phyloP scores from a whole-genome alignment of 257 asterid species.

The Nicotiana paniculata region DNA sequence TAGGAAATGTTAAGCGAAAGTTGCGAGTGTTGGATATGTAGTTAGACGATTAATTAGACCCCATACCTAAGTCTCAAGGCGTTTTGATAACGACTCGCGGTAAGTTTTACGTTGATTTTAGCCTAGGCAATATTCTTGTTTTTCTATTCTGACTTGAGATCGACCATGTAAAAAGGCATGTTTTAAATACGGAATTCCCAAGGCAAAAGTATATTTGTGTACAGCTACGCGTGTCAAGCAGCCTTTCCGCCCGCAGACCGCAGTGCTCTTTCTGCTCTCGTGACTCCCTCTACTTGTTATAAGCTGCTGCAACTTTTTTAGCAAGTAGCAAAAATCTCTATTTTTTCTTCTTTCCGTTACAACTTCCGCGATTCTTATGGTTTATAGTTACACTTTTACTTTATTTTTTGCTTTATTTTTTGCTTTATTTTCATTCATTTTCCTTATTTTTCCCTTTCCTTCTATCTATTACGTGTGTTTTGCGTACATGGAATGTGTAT shows the following conservation, averaged over 20 bases:
- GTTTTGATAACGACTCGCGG: no score
- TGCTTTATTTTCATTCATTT: neutral
- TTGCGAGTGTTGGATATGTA: no score
- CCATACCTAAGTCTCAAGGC: no score
- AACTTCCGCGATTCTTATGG: conserved; percentile 5
- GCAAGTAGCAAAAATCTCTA: neutral
- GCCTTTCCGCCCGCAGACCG: neutral
- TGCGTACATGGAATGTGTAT: neutral
- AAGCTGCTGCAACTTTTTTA: neutral
- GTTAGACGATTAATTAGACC: no score
- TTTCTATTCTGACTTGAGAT: no score
- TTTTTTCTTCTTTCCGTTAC: neutral
- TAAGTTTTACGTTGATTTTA: no score
- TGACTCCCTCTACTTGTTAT: neutral
- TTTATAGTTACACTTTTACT: neutral
- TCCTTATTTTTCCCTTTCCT: neutral
- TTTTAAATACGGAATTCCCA: no score
- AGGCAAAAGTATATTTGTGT: neutral
- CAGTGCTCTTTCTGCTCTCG: neutral
- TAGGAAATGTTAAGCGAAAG: no score
- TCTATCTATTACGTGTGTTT: neutral
- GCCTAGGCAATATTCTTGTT: no score
- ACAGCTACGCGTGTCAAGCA: neutral
- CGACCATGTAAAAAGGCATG: no score
- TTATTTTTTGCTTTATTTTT: neutral